Base-by-base conservation (phyloP, 1,284 basidiomycete genomes). In the Afroboletus lepidellus region DNA sequence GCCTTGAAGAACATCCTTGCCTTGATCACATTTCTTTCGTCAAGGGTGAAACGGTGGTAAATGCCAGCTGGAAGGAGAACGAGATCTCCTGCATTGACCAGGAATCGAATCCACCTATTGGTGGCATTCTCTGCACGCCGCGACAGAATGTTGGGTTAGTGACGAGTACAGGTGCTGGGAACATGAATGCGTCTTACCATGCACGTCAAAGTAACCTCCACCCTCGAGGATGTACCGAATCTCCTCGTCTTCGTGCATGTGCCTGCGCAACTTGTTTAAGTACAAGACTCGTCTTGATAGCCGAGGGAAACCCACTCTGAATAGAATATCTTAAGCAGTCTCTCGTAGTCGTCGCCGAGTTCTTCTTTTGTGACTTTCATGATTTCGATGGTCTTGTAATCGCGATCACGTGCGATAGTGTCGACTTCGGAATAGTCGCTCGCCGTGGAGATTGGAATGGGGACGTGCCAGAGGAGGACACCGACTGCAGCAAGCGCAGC, bases 161-260 rank as follows among this genome's bases (percentile, higher is more conserved):
- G 18, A 8, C 8, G 25, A n/a, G 24, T 32, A n/a, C 4, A 3
- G 27, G 39, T 6, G 20, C 12, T 20, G 27, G 3, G 7, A 13
- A 6, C 18, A 5, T 0, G 8, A 24, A 38, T 2, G n/a, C n/a
- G 33, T 11, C 79, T 55, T 55, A 87, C 87, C 85, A 54, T 90
- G 79, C 30, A 93, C 79, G 58, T 93, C 92, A 63, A 94, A 95
- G 75, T 83, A 96, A 0, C 91, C 92, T 38, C 82, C 84, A 13
- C 93, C 92, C 1, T 79, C 77, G 34, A 90, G 75, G 58, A 94
- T 84, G 66, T 90, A 96, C 12, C 92, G 78, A 60, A 94, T 94
- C 72, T 94, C 92, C 69, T 94, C 92, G 59, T 94, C 92, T 69
- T 94, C 91, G 60, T 94, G 92, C 72, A 94, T 78, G 61, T 94